These are phyloP conservation scores for Ilyonectria destructans DNA, from an alignment of 2,329 filamentous ascomycete genomes.

Conservation along the genomic window DNA sequence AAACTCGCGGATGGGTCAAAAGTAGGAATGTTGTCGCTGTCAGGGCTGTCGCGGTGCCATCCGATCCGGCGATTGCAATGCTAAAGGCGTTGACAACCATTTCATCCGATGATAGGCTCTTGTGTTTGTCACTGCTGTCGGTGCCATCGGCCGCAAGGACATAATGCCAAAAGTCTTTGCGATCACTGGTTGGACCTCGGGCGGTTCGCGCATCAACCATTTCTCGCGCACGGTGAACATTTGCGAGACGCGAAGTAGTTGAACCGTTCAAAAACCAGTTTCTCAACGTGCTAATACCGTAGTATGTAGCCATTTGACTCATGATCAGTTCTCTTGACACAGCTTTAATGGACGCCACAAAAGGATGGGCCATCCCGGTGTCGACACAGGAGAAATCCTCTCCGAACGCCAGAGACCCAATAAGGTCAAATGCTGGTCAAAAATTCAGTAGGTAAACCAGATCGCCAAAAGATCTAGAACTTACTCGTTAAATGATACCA, in stretches of 20 bases:
- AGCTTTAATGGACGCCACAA: constrained; percentile 38
- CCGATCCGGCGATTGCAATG: constrained; percentile 42
- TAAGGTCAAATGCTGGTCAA: constrained; percentile 38
- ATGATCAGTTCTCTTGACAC: constrained; percentile 41
- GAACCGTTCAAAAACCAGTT: constrained; percentile 12
- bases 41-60: constrained; percentile 39
- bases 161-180: constrained; percentile 45
- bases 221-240: constrained; percentile 34
- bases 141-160: constrained; percentile 33
- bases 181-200: constrained; percentile 37
- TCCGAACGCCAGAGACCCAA: constrained; percentile 41
- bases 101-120: constrained; percentile 32
- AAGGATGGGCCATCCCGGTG: constrained; percentile 38
- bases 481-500: constrained; percentile 42
- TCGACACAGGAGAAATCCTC: constrained; percentile 42
- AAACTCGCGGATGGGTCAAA: constrained; percentile 20
- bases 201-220: constrained; percentile 39
- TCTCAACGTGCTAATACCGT: constrained; percentile 12
- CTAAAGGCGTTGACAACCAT: constrained; percentile 44
- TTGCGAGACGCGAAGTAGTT: constrained; percentile 25
- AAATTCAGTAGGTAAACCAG: neutral
- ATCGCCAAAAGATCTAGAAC: neutral
- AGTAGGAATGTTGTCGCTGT: constrained; percentile 33
- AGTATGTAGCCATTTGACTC: constrained; percentile 39
- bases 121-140: neutral